Evolutionary conservation across 345 rosid genomes (phyloP), one percentile per base, ranked within the genome.

Genomic region (Salix brachista): DNA sequence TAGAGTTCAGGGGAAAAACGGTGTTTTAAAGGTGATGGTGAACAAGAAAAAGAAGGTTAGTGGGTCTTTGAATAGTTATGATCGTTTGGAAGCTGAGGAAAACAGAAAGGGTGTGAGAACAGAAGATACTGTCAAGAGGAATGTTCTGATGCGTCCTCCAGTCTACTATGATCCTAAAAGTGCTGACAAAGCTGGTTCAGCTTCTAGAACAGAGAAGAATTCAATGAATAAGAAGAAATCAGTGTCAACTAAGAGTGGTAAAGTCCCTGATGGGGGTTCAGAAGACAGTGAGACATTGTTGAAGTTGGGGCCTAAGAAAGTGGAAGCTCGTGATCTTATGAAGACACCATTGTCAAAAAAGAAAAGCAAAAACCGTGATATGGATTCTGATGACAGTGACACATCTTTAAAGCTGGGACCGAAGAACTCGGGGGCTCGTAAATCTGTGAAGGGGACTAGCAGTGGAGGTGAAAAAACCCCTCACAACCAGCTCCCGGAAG

Each of bases 1-100:
- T 54, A 87, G 97, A 86, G 88, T 95, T 75, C 97, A 93, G 88
- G 98, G 97, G 26, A 95, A 90, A 86, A 91, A 91, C 80, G 97
- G 97, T 75, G 97, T 93, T 77, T 82, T 95, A 70, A 95, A 95
- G 90, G 93, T 93, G 79, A 90, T 91, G 93, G 83, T 88, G 68
- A 95, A 88, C 83, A 91, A 88, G 82, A 92, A 87, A 72, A 92
- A 84, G 75, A 90, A 84, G 83, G 64, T 72, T 30, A 82, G 83
- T 46, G 91, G 82, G 74, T 78, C 90, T 80, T 79, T 85, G 77
- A 85, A 80, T 72, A 83, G 28, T 67, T 81, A 69, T 75, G 84
- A 85, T 84, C 72, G 30, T 65, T 74, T 76, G 82, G 88, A 89
- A 75, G 75, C 74, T 74, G 85, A 82, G 74, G 85, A 75, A 77